A percentile compares a stretch with the other conserved stretches of the same genome.
These are phyloP conservation scores for Dioscorea alata DNA, from an alignment of 106 monocot genomes.

Conservation along the genomic window DNA sequence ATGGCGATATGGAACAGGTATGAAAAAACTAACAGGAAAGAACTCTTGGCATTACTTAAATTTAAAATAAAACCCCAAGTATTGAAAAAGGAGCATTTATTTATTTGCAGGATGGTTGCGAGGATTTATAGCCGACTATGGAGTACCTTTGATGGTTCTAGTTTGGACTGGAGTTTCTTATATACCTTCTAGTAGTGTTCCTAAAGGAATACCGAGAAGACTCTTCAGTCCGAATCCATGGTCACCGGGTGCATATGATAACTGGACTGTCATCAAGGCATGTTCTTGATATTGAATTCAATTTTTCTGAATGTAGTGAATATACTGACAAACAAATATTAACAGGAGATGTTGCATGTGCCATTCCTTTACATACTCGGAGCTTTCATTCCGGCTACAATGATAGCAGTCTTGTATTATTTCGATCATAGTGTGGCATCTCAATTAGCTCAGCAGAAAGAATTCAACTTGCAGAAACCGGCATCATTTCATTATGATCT, in stretches of 20 bases:
- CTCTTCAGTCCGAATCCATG: constrained; percentile 84
- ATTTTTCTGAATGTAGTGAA: neutral
- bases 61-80: neutral
- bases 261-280: constrained; percentile 78
- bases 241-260: constrained; percentile 52
- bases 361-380: constrained; percentile 78
- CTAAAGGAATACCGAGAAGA: constrained; percentile 59
- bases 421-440: constrained; percentile 91
- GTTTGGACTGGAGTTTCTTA: constrained; percentile 77
- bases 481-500: constrained; percentile 86
- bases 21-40: neutral
- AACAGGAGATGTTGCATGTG: constrained; percentile 70
- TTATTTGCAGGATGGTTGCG: constrained; percentile 53
- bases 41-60: neutral
- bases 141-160: constrained; percentile 73
- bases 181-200: constrained; percentile 36
- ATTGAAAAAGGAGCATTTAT: neutral
- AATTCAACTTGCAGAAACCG: constrained; percentile 82
- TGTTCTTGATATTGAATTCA: neutral
- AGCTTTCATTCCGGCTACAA: constrained; percentile 84
- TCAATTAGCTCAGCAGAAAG: constrained; percentile 80
- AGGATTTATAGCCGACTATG: constrained; percentile 71
- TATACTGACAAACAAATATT: neutral
- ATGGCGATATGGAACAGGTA: constrained; percentile 80
- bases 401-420: constrained; percentile 82